Conservation (phyloP, 805 yeast species). For the Ogataea dorogensis region DNA sequence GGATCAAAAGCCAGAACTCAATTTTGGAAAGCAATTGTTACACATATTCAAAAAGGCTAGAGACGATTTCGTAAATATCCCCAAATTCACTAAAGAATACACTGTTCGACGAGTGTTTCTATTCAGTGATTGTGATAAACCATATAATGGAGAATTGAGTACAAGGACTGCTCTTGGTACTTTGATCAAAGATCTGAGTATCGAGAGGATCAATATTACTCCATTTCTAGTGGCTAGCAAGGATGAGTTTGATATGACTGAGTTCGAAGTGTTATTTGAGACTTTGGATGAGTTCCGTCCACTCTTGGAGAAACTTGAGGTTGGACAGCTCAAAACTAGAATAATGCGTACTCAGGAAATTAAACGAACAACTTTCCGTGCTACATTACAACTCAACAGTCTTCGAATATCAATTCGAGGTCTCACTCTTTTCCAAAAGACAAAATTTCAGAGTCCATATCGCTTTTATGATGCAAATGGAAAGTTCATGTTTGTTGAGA, state of each 20-base stretch:
- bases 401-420: slow-evolving; percentile 71
- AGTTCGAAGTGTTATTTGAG: slow-evolving; percentile 38
- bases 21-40: slow-evolving; percentile 36
- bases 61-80: slow-evolving; percentile 49
- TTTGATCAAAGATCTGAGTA: slow-evolving; percentile 58
- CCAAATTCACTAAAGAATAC: slow-evolving; percentile 41
- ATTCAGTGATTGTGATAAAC: slow-evolving; percentile 74
- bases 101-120: slow-evolving; percentile 61
- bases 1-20: slow-evolving; percentile 26
- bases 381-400: slow-evolving; percentile 57
- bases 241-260: slow-evolving; percentile 40
- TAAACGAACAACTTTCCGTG: slow-evolving; percentile 58
- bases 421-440: slow-evolving; percentile 57
- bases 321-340: slow-evolving; percentile 43
- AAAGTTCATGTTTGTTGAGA: slow-evolving; percentile 49
- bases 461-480: slow-evolving; percentile 56
- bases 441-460: slow-evolving; percentile 47
- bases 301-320: slow-evolving; percentile 40
- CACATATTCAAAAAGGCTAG: slow-evolving; percentile 50
- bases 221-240: slow-evolving; percentile 58
- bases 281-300: slow-evolving; percentile 29
- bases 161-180: slow-evolving; percentile 51
- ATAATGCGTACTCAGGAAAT: slow-evolving; percentile 60
- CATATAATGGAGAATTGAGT: slow-evolving; percentile 44
- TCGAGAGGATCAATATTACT: slow-evolving; percentile 49